Percentiles rank a stretch among this genome's conserved stretches.
These are phyloP conservation scores for Ilyonectria destructans DNA, from an alignment of 2,329 filamentous ascomycete genomes.

Conservation along the genomic window DNA sequence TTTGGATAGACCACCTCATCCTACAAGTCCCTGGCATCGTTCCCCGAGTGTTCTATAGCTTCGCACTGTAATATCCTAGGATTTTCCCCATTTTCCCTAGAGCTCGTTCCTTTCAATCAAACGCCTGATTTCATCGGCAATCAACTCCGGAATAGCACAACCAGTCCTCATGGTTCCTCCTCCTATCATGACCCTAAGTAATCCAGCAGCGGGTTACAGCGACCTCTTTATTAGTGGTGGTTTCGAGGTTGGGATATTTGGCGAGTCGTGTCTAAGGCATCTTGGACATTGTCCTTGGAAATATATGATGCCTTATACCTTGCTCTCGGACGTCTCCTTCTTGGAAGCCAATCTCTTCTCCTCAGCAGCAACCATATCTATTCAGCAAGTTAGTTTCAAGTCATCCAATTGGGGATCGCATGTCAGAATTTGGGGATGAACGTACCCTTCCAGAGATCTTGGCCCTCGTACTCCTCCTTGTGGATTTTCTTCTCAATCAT, in stretches of 20 bases:
- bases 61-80: not conserved
- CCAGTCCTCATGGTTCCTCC: not conserved
- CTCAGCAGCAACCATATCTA: slow-evolving; percentile 88
- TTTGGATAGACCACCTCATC: slow-evolving; percentile 14
- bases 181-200: not conserved
- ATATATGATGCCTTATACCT: slow-evolving; percentile 35
- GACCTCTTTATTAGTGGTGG: slow-evolving; percentile 12
- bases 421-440: slow-evolving; percentile 2
- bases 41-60: slow-evolving; percentile 11
- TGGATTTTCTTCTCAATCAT: slow-evolving; percentile 90
- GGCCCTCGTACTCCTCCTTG: slow-evolving; percentile 88
- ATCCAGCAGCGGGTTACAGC: not conserved
- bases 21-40: slow-evolving; percentile 7
- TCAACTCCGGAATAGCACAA: slow-evolving; percentile 12
- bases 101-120: slow-evolving; percentile 9
- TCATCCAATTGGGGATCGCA: not conserved
- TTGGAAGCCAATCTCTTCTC: slow-evolving; percentile 72
- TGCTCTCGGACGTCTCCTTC: slow-evolving; percentile 48
- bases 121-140: slow-evolving; percentile 9
- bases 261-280: slow-evolving; percentile 4
- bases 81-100: not conserved
- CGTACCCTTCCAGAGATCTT: slow-evolving; percentile 93
- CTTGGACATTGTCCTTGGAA: not conserved
- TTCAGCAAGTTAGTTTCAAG: slow-evolving; percentile 32
- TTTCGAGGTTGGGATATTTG: slow-evolving; percentile 8